Percentiles rank a stretch among this genome's conserved stretches.
Evolutionary conservation across 169 alveolate genomes (phyloP).

Genomic region (Perkinsus chesapeaki): DNA sequence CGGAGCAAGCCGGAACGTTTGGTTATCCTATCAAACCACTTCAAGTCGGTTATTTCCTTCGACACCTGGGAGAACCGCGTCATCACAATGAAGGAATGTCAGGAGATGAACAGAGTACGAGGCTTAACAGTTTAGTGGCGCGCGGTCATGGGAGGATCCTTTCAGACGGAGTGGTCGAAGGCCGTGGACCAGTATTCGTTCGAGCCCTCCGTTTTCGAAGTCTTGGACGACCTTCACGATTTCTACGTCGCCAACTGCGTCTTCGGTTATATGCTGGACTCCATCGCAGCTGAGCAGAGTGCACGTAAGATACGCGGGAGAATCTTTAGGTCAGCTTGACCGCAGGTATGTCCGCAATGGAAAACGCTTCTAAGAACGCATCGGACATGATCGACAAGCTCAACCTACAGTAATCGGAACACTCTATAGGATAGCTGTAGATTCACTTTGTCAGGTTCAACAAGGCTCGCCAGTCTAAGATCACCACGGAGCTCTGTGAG

Average conservation of each 20-base stretch:
- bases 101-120: conserved; percentile 10
- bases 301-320: conserved; percentile 7
- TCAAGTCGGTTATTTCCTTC: conserved; percentile 65
- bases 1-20: conserved; percentile 58
- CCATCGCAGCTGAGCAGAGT: conserved; percentile 34
- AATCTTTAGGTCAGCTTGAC: neutral
- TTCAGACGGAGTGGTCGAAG: neutral
- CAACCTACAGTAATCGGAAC: conserved; percentile 58
- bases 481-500: conserved; percentile 85
- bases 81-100: neutral
- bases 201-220: neutral
- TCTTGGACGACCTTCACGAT: conserved; percentile 22
- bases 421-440: conserved; percentile 59
- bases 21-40: conserved; percentile 58
- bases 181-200: neutral
- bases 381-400: conserved; percentile 63
- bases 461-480: conserved; percentile 70
- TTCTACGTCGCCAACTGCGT: conserved; percentile 31
- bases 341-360: conserved; percentile 79
- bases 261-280: conserved; percentile 38
- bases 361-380: conserved; percentile 74
- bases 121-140: conserved; percentile 17
- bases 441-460: conserved; percentile 43
- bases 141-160: neutral
- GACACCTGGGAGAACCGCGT: conserved; percentile 41